Evolutionary conservation across 768 basidiomycete species (phyloP).

Genomic region (Leucogyrophana mollusca): DNA sequence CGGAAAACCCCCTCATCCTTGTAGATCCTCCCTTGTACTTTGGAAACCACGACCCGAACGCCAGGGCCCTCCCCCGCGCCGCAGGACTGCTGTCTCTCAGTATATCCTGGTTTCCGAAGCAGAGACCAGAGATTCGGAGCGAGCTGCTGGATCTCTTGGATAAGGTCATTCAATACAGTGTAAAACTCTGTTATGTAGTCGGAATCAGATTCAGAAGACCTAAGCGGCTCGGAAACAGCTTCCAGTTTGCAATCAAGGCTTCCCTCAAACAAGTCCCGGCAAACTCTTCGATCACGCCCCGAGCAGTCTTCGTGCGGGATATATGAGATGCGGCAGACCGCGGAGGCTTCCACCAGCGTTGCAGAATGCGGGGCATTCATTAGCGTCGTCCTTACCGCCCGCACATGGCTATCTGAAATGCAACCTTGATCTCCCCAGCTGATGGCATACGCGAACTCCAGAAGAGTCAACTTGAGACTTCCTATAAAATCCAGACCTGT

Average conservation of each 20-base stretch:
- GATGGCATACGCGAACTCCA: too few species aligned
- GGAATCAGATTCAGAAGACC: constrained; percentile 10
- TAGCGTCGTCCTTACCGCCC: constrained; percentile 11
- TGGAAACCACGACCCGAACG: too few species aligned
- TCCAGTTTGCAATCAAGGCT: constrained; percentile 14
- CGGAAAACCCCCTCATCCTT: too few species aligned
- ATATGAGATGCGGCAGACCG: constrained; percentile 8
- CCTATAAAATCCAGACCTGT: too few species aligned
- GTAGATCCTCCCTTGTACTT: too few species aligned
- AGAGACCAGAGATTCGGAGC: constrained; percentile 17
- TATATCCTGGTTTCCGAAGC: constrained; percentile 9
- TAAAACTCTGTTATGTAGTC: constrained; percentile 17
- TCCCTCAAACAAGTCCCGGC: constrained; percentile 12
- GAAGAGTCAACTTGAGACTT: too few species aligned
- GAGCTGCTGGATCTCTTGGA: constrained; percentile 1
- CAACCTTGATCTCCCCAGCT: constrained; percentile 20
- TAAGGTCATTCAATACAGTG: constrained; percentile 12
- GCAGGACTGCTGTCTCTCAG: constrained; percentile 7
- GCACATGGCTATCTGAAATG: constrained; percentile 6
- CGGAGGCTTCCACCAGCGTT: constrained; percentile 28
- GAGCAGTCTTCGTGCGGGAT: constrained; percentile 14
- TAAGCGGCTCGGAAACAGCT: constrained; percentile 3
- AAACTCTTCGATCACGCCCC: constrained; percentile 19
- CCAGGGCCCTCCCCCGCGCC: constrained; percentile 17
- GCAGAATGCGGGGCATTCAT: constrained; percentile 19